Percentiles rank a stretch among this genome's conserved stretches.
Evolutionary conservation across 108 stramenopile genomes (phyloP).

Genomic region (Chaetoceros muelleri): DNA sequence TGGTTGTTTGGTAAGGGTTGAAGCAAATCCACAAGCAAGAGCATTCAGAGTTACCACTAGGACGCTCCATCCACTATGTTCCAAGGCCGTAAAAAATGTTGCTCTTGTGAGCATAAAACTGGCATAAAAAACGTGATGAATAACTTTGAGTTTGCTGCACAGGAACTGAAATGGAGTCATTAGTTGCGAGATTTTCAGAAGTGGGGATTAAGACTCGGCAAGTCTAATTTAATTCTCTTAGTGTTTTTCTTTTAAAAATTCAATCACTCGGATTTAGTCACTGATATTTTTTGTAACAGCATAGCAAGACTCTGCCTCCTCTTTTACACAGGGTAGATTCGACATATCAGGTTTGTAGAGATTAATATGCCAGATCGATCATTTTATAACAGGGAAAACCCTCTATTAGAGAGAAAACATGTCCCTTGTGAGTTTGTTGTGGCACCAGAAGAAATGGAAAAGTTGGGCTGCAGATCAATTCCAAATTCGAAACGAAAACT

Average conservation of each 20-base stretch:
- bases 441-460: background rate
- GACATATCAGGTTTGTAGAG: too few species aligned
- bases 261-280: too few species aligned
- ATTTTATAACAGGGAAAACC: constrained; percentile 20
- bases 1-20: constrained; percentile 78
- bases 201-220: too few species aligned
- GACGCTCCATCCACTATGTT: constrained; percentile 84
- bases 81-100: constrained; percentile 82
- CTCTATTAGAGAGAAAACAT: constrained; percentile 18
- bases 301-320: too few species aligned
- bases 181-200: too few species aligned
- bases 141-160: background rate
- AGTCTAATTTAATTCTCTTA: too few species aligned
- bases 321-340: too few species aligned
- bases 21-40: constrained; percentile 84
- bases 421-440: constrained; percentile 22
- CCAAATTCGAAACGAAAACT: constrained; percentile 6
- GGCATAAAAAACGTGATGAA: constrained; percentile 1
- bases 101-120: constrained; percentile 85
- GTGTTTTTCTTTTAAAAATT: too few species aligned
- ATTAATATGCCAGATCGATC: too few species aligned
- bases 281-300: too few species aligned
- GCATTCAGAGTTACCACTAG: constrained; percentile 83
- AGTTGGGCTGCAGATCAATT: background rate
- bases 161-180: too few species aligned